Conservation (phyloP, 768 basidiomycete species). For the Gloeostereum incarnatum region DNA sequence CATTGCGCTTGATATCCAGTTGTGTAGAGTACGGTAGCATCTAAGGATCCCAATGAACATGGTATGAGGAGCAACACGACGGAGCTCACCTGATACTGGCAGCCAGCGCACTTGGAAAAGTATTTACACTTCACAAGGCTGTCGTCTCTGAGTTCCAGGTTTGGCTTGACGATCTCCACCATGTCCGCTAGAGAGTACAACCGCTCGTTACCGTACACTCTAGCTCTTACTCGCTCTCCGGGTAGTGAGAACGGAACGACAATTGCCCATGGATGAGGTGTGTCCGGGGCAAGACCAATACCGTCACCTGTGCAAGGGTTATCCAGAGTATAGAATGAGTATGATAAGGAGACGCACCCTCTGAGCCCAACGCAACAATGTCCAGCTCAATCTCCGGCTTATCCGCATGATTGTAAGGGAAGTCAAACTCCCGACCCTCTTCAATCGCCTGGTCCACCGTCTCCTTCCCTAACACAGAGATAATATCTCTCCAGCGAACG, state of each 20-base stretch:
- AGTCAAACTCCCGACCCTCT: conserved; percentile 41
- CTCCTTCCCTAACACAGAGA: conserved; percentile 54
- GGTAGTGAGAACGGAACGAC: conserved; percentile 81
- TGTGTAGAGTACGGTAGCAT: conserved; percentile 87
- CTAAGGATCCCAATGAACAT: conserved; percentile 20
- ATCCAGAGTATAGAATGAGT: conserved; percentile 2
- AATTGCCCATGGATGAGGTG: conserved; percentile 65
- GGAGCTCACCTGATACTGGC: conserved; percentile 76
- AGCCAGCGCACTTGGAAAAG: conserved; percentile 85
- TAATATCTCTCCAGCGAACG: conserved; percentile 66
- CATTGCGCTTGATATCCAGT: conserved; percentile 77
- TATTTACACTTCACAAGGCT: conserved; percentile 69
- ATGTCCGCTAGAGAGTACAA: conserved; percentile 75
- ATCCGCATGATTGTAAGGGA: conserved; percentile 56
- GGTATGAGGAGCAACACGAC: not conserved
- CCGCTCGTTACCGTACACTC: conserved; percentile 61
- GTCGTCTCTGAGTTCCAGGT: conserved; percentile 55
- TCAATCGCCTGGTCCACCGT: conserved; percentile 39
- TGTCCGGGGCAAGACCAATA: conserved; percentile 41
- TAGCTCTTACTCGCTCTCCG: conserved; percentile 67
- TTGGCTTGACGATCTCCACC: conserved; percentile 54
- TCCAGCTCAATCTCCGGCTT: conserved; percentile 55
- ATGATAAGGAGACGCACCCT: conserved; percentile 11
- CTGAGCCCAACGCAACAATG: conserved; percentile 55
- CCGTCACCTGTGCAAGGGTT: conserved; percentile 45